Evolutionary conservation across 2,329 filamentous ascomycete genomes (phyloP), one percentile per base, ranked within the genome.

Genomic region (Parafenestella ontariensis): DNA sequence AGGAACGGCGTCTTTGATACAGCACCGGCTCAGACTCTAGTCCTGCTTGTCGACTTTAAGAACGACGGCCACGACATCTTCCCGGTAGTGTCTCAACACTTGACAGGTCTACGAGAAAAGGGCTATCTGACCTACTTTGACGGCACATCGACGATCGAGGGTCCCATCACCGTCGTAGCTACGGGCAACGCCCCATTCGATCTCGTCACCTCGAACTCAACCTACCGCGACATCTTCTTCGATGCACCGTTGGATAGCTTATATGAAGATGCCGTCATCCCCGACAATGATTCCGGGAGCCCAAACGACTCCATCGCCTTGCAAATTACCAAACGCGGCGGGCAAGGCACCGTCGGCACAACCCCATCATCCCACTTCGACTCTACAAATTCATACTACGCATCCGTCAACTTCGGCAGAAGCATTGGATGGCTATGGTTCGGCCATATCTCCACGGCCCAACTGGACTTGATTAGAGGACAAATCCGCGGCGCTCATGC

Each of bases 321-420:
- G 4, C 13, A 34, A 5, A 26, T 18, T 33, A 51, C 46, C 21
- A 50, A 46, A 26, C 42, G 42, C 11, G 53, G 55, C 8, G 78
- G 79, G 21, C 82, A 84, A 71, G 82, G 81, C 49, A 71, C 74
- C 15, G 76, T 79, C 46, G 77, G 77, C 46, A 76, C 77, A 37
- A 63, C 72, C 1, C 64, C 65, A 2, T 56, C 69, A 3, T 74
- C 77, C 28, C 65, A 65, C 2, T 74, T 78, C 24, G 75, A 78
- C 58, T 70, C 71, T 0, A 74, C 76, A 17, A 91, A 89, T 70
- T 88, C 86, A 3, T 87, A 86, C 74, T 91, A 90, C 71, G 86
- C 88, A 17, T 87, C 84, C 43, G 80, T 82, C 3, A 81, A 83
- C 15, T 87, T 90, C 66, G 74, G 72, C 17, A 66, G 72, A 3